phyloP scores from a whole-genome alignment of 306 rosid genomes.

The Astragalus glycyphyllos region DNA sequence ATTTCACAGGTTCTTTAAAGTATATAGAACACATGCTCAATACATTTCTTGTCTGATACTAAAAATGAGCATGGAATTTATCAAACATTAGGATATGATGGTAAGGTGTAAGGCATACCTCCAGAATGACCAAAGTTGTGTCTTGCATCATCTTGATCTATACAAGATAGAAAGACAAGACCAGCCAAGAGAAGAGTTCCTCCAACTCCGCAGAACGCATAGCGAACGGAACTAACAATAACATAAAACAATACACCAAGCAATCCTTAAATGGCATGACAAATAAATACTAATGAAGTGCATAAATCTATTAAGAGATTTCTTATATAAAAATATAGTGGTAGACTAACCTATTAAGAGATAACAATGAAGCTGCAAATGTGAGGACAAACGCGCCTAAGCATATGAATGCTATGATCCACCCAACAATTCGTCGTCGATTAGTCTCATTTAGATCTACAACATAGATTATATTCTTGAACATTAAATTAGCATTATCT shows the following conservation, averaged over 20 bases:
- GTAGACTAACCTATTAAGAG: conserved; percentile 63
- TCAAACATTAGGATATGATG: too few relatives aligned
- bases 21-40: not conserved
- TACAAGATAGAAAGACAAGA: conserved; percentile 63
- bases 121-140: conserved; percentile 91
- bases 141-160: conserved; percentile 90
- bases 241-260: conserved; percentile 28
- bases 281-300: conserved; percentile 12
- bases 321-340: not conserved
- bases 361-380: conserved; percentile 70
- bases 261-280: conserved; percentile 17
- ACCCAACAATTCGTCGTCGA: conserved; percentile 67
- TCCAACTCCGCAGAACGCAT: conserved; percentile 69
- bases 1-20: not conserved
- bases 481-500: conserved; percentile 20
- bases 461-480: conserved; percentile 17
- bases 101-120: too few relatives aligned
- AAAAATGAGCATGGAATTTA: not conserved
- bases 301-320: not conserved
- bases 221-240: conserved; percentile 66
- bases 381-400: conserved; percentile 76
- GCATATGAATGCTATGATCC: conserved; percentile 73
- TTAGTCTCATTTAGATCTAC: conserved; percentile 58
- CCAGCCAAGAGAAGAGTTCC: conserved; percentile 66
- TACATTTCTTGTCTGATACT: not conserved